A percentile compares a stretch with the other conserved stretches of the same genome.
These are phyloP conservation scores for Boletus vinaceobasis DNA, from an alignment of 768 basidiomycete species.

Conservation along the genomic window DNA sequence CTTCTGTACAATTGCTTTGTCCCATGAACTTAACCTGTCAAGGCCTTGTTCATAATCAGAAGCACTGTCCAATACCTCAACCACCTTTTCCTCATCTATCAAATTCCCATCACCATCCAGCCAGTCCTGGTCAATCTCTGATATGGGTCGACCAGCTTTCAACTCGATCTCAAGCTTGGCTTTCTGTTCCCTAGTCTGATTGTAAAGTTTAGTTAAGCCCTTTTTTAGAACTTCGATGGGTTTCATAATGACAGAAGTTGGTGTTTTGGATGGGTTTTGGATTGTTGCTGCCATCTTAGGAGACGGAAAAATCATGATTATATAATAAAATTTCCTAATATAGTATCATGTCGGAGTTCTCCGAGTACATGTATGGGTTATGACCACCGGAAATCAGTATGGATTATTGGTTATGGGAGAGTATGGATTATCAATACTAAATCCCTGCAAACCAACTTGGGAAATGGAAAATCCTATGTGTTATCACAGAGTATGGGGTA, in stretches of 20 bases:
- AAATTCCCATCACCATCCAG: no score
- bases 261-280: neutral
- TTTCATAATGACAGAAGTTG: slow-evolving; percentile 7
- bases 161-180: slow-evolving; percentile 3
- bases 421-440: neutral
- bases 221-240: slow-evolving; percentile 8
- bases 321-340: neutral
- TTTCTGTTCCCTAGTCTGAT: slow-evolving; percentile 7
- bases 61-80: neutral
- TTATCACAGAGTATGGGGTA: no score
- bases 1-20: neutral
- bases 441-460: no score
- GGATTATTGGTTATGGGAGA: slow-evolving; percentile 1
- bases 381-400: neutral
- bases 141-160: slow-evolving; percentile 1
- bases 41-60: slow-evolving; percentile 13
- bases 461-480: no score
- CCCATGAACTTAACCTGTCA: neutral
- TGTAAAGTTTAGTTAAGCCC: slow-evolving; percentile 18
- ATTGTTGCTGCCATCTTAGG: neutral
- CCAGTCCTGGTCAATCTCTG: no score
- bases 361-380: slow-evolving; percentile 15
- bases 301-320: neutral
- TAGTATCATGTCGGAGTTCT: no score
- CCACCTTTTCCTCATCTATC: neutral